phyloP scores from a whole-genome alignment of 257 asterid genomes.

The Salvia splendens region DNA sequence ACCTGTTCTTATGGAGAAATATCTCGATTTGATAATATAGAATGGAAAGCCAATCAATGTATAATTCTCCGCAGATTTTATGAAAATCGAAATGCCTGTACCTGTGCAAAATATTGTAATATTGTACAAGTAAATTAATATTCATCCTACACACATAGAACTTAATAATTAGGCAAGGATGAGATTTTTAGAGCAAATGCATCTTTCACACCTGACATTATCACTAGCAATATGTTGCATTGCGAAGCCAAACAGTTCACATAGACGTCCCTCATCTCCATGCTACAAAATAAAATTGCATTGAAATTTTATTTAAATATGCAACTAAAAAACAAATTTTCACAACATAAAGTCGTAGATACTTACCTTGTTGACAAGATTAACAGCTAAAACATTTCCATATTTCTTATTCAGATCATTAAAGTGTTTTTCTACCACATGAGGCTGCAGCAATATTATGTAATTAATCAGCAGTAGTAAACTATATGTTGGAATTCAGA shows the following conservation, averaged over 20 bases:
- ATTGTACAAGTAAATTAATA: constrained; percentile 24
- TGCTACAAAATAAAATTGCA: constrained; percentile 45
- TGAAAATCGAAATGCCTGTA: constrained; percentile 96
- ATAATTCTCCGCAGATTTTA: constrained; percentile 80
- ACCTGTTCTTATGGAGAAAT: constrained; percentile 77
- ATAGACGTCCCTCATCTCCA: constrained; percentile 83
- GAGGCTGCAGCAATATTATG: constrained; percentile 52
- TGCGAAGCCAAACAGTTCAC: constrained; percentile 62
- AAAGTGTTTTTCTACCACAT: constrained; percentile 80
- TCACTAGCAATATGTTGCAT: constrained; percentile 65
- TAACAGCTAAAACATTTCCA: constrained; percentile 78
- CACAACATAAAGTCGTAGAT: background rate
- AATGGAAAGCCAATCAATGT: constrained; percentile 80
- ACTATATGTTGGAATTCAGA: constrained; percentile 8
- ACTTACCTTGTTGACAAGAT: constrained; percentile 78
- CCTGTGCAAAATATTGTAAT: constrained; percentile 46
- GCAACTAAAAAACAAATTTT: background rate
- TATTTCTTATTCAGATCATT: constrained; percentile 74
- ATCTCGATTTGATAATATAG: constrained; percentile 78
- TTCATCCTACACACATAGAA: no score
- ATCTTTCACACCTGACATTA: constrained; percentile 55
- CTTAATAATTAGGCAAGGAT: background rate
- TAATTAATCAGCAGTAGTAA: constrained; percentile 17
- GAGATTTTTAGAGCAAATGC: no score
- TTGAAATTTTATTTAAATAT: background rate